Base-by-base conservation (phyloP, 768 basidiomycete genomes). In the Russula olivacea region DNA sequence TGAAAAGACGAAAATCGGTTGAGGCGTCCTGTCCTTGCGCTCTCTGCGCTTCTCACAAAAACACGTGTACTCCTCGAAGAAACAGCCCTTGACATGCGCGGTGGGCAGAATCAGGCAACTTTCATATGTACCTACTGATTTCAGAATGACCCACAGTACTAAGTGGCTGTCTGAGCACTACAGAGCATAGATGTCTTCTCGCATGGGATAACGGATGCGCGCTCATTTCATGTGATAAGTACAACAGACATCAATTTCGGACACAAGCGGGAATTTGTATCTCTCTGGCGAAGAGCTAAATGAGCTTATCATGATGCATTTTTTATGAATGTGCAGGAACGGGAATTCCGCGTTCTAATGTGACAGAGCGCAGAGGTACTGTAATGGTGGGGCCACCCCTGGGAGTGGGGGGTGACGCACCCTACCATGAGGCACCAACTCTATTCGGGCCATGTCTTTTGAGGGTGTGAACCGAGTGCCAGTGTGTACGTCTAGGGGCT, bases 11-110 rank as follows among this genome's bases (percentile, higher is more conserved):
- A 51, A 25, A 51, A 9, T 15, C 9, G 19, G 3, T 19, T 23
- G 23, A 14, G 23, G 47, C 8, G 15, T 25, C 17, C 32, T 34
- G 30, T 47, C 58, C 50, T 53, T 53, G 61, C 23, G 56, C 53
- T 58, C 61, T 56, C 55, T 52, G 61, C 61, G 43, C 32, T 23
- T 63, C 62, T 54, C 53, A 41, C 38, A 15, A 55, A 55, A 64
- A 59, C 63, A 64, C 63, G 54, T 64, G 63, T 51, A 55, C 6
- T 28, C 62, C 62, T 63, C 62, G 32, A 59, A 25, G 51, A 41
- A 59, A 3, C 63, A 15, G 54, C 32, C 53, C 52, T 55, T 49
- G 38, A 1, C 36, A 41, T 14, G 62, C 47, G 21, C 58, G 47
- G 36, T 15, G 30, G 53, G 14, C 58, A 49, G 47, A 21, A 63